phyloP scores from a whole-genome alignment of 1,139 yeast species.

The Pichia sp. region DNA sequence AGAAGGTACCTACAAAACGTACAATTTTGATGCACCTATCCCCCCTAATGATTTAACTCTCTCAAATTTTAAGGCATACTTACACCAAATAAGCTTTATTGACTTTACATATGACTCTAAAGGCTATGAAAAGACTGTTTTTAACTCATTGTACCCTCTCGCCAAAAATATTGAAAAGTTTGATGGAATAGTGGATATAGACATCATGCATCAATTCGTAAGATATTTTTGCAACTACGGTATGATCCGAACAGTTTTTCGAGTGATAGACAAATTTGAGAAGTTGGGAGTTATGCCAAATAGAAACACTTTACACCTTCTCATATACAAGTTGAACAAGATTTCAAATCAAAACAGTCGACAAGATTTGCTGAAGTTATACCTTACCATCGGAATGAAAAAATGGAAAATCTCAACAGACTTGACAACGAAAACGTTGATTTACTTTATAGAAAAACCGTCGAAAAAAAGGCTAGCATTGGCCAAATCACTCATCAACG shows the following conservation, averaged over 20 bases:
- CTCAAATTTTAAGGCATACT: constrained; percentile 2
- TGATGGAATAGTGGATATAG: constrained; percentile 12
- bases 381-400: constrained; percentile 3
- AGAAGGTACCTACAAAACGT: constrained; percentile 2
- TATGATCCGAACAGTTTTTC: neutral
- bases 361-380: constrained; percentile 5
- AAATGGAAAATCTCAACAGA: constrained; percentile 14
- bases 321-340: constrained; percentile 7
- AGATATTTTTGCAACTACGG: constrained; percentile 10
- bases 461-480: constrained; percentile 8
- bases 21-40: constrained; percentile 2
- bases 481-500: constrained; percentile 10
- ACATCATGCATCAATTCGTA: constrained; percentile 13
- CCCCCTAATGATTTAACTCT: constrained; percentile 6
- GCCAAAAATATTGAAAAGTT: constrained; percentile 8
- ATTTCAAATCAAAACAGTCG: neutral
- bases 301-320: constrained; percentile 13
- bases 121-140: constrained; percentile 2
- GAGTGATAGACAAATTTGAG: constrained; percentile 11
- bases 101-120: constrained; percentile 7
- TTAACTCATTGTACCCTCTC: constrained; percentile 3
- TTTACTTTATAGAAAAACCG: constrained; percentile 2
- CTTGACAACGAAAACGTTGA: constrained; percentile 8
- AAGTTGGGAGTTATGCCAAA: constrained; percentile 12
- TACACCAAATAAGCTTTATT: constrained; percentile 6